These are phyloP conservation scores for Xylaria grammica DNA, from an alignment of 495 filamentous ascomycete species.

Conservation along the genomic window DNA sequence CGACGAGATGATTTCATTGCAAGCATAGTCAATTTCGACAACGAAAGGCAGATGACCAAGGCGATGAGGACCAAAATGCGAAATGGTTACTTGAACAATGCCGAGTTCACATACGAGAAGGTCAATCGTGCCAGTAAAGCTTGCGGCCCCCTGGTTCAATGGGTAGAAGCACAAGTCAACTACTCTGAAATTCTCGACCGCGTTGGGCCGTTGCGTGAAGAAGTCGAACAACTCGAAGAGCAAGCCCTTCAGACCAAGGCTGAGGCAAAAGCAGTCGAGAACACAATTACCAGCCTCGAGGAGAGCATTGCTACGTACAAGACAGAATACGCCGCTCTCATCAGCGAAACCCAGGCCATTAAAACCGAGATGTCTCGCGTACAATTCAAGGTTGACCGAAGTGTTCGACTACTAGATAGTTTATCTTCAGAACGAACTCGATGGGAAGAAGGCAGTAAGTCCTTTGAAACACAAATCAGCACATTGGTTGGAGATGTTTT, in stretches of 20 bases:
- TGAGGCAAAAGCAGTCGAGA: constrained; percentile 87
- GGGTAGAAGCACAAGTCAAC: constrained; percentile 96
- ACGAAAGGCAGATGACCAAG: constrained; percentile 92
- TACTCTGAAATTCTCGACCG: constrained; percentile 96
- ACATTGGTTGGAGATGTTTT: constrained; percentile 96
- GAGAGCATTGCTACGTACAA: constrained; percentile 95
- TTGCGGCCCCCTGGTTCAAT: constrained; percentile 95
- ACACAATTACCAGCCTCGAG: constrained; percentile 82
- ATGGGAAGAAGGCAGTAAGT: constrained; percentile 97
- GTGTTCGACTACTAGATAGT: constrained; percentile 90
- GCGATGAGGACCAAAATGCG: constrained; percentile 84
- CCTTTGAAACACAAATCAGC: constrained; percentile 95
- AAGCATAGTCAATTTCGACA: constrained; percentile 97
- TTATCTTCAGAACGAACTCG: constrained; percentile 88
- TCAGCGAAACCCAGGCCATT: constrained; percentile 96
- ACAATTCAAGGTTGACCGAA: constrained; percentile 96
- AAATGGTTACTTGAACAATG: constrained; percentile 85
- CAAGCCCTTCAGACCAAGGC: constrained; percentile 91
- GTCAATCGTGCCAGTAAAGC: constrained; percentile 96
- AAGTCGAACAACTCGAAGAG: constrained; percentile 85
- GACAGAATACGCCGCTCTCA: constrained; percentile 91
- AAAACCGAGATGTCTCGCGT: constrained; percentile 95
- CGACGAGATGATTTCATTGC: constrained; percentile 96
- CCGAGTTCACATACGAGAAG: constrained; percentile 93
- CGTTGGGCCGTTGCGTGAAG: constrained; percentile 89